Conservation (phyloP, 2,329 filamentous ascomycete genomes). For the Fusarium torulosum region DNA sequence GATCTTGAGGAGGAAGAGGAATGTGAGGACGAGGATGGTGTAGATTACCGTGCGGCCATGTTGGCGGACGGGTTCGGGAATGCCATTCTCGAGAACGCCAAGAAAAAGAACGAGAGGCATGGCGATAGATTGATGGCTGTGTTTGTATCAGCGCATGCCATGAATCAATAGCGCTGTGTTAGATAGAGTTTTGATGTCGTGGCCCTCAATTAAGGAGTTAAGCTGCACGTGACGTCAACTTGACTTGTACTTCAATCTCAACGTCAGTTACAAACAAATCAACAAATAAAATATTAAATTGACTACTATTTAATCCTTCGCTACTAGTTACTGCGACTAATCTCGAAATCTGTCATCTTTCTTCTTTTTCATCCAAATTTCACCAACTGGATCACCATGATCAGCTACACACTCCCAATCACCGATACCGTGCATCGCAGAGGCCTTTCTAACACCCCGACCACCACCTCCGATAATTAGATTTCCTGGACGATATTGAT, state of each 20-base stretch:
- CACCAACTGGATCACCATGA: slow-evolving; percentile 75
- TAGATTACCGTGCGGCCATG: slow-evolving; percentile 60
- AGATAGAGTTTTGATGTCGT: slow-evolving; percentile 35
- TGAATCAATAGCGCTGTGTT: neutral
- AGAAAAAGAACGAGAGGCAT: slow-evolving; percentile 68
- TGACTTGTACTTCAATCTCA: too few relatives aligned
- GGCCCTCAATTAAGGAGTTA: slow-evolving; percentile 19
- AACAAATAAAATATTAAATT: slow-evolving; percentile 27
- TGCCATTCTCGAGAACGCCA: slow-evolving; percentile 61
- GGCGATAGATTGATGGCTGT: slow-evolving; percentile 35
- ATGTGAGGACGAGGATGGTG: slow-evolving; percentile 52
- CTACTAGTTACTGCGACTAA: neutral
- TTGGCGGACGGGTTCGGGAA: slow-evolving; percentile 62
- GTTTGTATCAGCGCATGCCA: slow-evolving; percentile 36
- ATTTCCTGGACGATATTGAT: slow-evolving; percentile 79
- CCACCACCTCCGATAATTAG: slow-evolving; percentile 84
- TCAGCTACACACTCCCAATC: slow-evolving; percentile 77
- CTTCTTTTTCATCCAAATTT: slow-evolving; percentile 69
- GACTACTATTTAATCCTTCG: neutral
- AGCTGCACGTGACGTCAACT: slow-evolving; percentile 32
- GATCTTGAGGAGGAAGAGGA: slow-evolving; percentile 70
- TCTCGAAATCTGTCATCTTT: slow-evolving; percentile 36
- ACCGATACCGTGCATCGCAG: slow-evolving; percentile 73
- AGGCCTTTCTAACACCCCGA: slow-evolving; percentile 73
- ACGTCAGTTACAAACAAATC: neutral